A percentile compares a stretch with the other conserved stretches of the same genome.
phyloP scores from a whole-genome alignment of 169 alveolate genomes.

The Plasmodium malariae region DNA sequence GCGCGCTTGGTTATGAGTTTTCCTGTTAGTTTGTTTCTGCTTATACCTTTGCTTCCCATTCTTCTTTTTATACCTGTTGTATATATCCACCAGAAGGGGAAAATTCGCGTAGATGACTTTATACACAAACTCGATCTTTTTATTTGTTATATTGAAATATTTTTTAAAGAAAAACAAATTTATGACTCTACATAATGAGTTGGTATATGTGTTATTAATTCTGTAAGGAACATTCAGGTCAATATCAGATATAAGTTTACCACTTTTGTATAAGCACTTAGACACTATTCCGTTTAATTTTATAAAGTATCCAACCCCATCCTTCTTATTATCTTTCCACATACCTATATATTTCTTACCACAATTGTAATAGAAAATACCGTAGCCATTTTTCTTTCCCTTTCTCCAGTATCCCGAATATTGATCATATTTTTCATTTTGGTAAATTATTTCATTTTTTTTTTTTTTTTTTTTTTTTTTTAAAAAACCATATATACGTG shows the following conservation, averaged over 20 bases:
- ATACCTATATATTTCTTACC: conserved; percentile 60
- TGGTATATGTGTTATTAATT: conserved; percentile 41
- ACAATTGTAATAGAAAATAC: conserved; percentile 30
- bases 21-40: not conserved
- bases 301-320: conserved; percentile 30
- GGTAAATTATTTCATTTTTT: not conserved
- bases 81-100: conserved; percentile 16
- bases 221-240: not conserved
- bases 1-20: no score
- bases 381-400: conserved; percentile 56
- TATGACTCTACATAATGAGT: conserved; percentile 27
- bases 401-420: conserved; percentile 50
- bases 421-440: conserved; percentile 32
- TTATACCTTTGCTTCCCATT: not conserved
- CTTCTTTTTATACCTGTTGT: not conserved
- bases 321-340: conserved; percentile 53
- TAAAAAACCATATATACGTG: conserved; percentile 28
- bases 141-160: conserved; percentile 7
- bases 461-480: not conserved
- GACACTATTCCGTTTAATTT: conserved; percentile 12
- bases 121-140: conserved; percentile 13
- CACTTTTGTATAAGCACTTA: conserved; percentile 13
- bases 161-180: conserved; percentile 25
- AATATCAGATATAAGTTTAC: conserved; percentile 12
- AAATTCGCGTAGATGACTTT: conserved; percentile 48